A percentile compares a stretch with the other conserved stretches of the same genome.
These are phyloP conservation scores for Lachancea dasiensis DNA, from an alignment of 805 yeast genomes.

Conservation along the genomic window DNA sequence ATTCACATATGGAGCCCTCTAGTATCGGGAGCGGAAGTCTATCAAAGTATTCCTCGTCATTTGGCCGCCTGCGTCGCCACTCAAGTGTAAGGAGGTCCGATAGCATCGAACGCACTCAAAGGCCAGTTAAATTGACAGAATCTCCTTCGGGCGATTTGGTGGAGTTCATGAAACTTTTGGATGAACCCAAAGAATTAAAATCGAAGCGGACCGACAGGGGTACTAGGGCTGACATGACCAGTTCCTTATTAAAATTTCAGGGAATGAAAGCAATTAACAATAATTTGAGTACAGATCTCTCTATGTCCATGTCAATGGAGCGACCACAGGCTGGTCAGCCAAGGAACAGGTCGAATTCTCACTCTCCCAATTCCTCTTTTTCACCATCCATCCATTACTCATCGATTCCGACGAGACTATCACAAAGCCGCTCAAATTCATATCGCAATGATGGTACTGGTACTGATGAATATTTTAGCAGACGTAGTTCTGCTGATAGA, in stretches of 20 bases:
- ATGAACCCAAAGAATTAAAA: slow-evolving; percentile 51
- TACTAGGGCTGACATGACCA: slow-evolving; percentile 32
- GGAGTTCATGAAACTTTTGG: slow-evolving; percentile 67
- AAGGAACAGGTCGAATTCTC: slow-evolving; percentile 26
- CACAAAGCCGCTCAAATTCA: slow-evolving; percentile 14
- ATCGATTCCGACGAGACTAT: slow-evolving; percentile 30
- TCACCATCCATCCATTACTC: slow-evolving; percentile 25
- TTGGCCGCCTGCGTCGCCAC: slow-evolving; percentile 60
- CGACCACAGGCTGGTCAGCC: slow-evolving; percentile 8
- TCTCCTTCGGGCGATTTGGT: slow-evolving; percentile 43
- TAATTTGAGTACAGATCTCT: slow-evolving; percentile 48
- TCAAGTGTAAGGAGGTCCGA: slow-evolving; percentile 36
- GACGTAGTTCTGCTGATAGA: slow-evolving; percentile 10
- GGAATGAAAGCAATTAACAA: slow-evolving; percentile 48
- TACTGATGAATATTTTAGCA: slow-evolving; percentile 3
- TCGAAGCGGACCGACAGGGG: slow-evolving; percentile 13
- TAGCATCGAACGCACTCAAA: slow-evolving; percentile 22
- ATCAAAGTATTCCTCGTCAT: slow-evolving; percentile 65
- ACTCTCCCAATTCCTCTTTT: slow-evolving; percentile 32
- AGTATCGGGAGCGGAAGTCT: slow-evolving; percentile 39
- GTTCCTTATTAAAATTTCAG: slow-evolving; percentile 48
- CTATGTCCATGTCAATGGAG: slow-evolving; percentile 40
- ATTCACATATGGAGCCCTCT: slow-evolving; percentile 27
- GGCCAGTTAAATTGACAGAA: slow-evolving; percentile 25
- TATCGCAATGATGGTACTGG: slow-evolving; percentile 1